Conservation (phyloP, 2,329 filamentous ascomycete genomes). For the Pestalotiopsis sp. region DNA sequence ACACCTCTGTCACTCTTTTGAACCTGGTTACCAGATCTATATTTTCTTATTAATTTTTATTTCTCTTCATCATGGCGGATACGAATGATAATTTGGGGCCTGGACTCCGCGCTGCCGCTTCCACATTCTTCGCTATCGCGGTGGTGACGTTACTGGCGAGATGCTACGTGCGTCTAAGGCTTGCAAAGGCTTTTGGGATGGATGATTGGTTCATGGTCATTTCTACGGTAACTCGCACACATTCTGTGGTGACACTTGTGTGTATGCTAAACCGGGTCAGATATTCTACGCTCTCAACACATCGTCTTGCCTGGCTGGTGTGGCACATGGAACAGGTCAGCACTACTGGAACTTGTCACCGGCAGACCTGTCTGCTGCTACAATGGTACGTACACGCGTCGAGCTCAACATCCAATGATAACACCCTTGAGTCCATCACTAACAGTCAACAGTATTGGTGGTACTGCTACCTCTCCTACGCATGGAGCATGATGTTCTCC, state of each 20-base stretch:
- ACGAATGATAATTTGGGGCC: not conserved
- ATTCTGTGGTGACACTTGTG: too few species aligned
- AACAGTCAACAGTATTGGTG: conserved; percentile 20
- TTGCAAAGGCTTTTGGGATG: conserved; percentile 16
- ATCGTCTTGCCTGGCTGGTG: not conserved
- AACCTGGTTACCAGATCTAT: not conserved
- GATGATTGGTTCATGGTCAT: conserved; percentile 18
- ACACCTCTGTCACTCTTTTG: not conserved
- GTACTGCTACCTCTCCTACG: conserved; percentile 23
- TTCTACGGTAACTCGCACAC: conserved; percentile 12
- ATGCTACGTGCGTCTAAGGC: not conserved
- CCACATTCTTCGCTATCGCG: not conserved
- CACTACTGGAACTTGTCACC: not conserved
- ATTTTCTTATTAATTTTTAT: not conserved
- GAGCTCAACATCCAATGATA: not conserved
- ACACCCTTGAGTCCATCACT: too few species aligned
- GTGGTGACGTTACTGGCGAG: not conserved
- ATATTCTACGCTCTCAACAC: not conserved
- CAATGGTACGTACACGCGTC: not conserved
- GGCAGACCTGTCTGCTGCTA: not conserved
- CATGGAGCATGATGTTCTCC: conserved; percentile 20
- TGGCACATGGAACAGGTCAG: not conserved
- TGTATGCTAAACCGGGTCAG: not conserved
- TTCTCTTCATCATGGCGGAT: not conserved
- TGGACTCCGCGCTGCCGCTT: not conserved